These are phyloP conservation scores for Ceriops tagal DNA, from an alignment of 345 rosid genomes.

Conservation along the genomic window DNA sequence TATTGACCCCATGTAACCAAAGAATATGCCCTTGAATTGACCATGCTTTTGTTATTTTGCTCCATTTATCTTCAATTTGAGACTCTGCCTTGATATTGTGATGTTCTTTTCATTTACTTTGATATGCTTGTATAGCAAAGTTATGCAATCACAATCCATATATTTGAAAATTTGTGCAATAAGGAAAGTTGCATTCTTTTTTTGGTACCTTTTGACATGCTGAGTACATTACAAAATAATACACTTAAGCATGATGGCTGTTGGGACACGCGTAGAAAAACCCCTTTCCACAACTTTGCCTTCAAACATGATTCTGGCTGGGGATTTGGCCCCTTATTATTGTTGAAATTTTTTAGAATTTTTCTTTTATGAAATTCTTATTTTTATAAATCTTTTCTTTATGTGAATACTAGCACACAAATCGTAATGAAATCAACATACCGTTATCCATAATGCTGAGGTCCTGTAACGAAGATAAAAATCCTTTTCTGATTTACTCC, in stretches of 20 bases:
- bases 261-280: constrained; percentile 3
- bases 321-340: constrained; percentile 21
- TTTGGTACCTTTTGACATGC: constrained; percentile 12
- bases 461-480: too few species aligned
- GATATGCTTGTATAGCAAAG: not conserved
- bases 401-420: too few species aligned
- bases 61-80: too few species aligned
- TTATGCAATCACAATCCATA: not conserved
- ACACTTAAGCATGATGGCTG: constrained; percentile 14
- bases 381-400: too few species aligned
- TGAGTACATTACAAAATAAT: constrained; percentile 10
- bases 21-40: not conserved
- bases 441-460: too few species aligned
- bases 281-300: constrained; percentile 25
- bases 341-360: too few species aligned
- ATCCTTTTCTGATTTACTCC: too few species aligned
- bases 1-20: not conserved
- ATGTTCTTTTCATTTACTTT: not conserved
- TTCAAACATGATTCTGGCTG: constrained; percentile 10
- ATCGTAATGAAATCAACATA: too few species aligned
- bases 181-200: constrained; percentile 10
- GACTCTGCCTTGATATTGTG: not conserved
- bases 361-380: too few species aligned
- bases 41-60: not conserved
- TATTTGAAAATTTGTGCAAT: constrained; percentile 29